Percentiles rank a stretch among this genome's conserved stretches.
phyloP scores from a whole-genome alignment of 2,329 filamentous ascomycete species.

The Pyrenochaeta sp. region DNA sequence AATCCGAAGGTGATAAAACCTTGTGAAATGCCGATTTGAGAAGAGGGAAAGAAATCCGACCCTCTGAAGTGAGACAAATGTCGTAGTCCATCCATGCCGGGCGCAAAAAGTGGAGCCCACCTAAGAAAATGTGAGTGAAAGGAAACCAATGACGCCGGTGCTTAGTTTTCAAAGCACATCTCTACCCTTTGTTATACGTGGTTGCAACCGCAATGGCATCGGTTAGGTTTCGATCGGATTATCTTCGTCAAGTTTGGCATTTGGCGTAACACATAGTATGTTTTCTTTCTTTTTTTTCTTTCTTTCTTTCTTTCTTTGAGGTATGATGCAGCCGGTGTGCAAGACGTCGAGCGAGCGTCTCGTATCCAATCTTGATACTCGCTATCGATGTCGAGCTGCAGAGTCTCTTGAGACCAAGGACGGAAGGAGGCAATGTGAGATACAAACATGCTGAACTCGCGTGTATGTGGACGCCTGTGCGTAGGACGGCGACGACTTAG shows the following conservation, averaged over 20 bases:
- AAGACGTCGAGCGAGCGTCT: conserved; percentile 1
- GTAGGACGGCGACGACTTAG: conserved; percentile 18
- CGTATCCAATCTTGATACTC: conserved; percentile 1
- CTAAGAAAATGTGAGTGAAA: neutral
- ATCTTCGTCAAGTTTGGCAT: neutral
- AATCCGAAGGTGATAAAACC: neutral
- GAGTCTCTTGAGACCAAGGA: neutral
- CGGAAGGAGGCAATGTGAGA: neutral
- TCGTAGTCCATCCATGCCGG: neutral
- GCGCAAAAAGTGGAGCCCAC: conserved; percentile 1
- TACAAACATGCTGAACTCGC: conserved; percentile 10
- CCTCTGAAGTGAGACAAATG: too few relatives aligned
- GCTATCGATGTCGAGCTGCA: conserved; percentile 1
- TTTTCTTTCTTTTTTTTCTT: neutral
- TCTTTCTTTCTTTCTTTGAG: neutral
- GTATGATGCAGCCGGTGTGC: neutral
- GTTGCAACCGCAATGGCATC: conserved; percentile 1
- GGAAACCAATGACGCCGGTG: conserved; percentile 1
- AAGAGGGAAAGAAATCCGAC: neutral
- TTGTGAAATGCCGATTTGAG: neutral
- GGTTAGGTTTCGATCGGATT: neutral
- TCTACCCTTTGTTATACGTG: neutral
- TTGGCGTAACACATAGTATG: neutral
- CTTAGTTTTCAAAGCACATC: neutral
- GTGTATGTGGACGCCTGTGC: conserved; percentile 13